These are phyloP conservation scores for Ilex asprella DNA, from an alignment of 257 asterid genomes.

Conservation along the genomic window DNA sequence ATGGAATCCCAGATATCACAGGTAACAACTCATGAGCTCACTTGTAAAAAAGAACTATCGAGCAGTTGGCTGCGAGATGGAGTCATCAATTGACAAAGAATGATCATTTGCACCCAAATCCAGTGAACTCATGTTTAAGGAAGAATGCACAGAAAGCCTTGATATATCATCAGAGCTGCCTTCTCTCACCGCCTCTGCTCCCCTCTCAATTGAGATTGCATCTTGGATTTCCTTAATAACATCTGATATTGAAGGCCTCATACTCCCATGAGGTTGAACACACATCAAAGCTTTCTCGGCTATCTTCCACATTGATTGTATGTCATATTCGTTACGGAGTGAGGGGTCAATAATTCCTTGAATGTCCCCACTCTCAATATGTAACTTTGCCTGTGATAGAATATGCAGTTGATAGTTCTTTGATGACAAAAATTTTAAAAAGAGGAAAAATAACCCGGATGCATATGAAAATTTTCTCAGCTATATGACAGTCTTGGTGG, in stretches of 20 bases:
- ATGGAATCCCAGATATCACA: constrained; percentile 2
- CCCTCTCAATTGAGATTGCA: constrained; percentile 68
- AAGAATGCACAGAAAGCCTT: constrained; percentile 71
- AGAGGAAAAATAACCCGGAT: background rate
- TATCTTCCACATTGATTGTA: constrained; percentile 98
- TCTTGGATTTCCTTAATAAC: constrained; percentile 92
- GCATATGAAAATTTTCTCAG: background rate
- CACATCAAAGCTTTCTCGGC: constrained; percentile 98
- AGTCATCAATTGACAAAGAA: constrained; percentile 69
- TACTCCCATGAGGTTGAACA: constrained; percentile 88
- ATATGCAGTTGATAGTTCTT: background rate
- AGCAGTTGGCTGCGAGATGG: constrained; percentile 68
- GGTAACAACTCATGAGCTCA: background rate
- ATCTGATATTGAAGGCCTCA: constrained; percentile 93
- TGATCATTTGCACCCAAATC: constrained; percentile 64
- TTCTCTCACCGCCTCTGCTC: constrained; percentile 55
- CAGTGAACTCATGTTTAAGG: constrained; percentile 51
- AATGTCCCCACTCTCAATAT: constrained; percentile 91
- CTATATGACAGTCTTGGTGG: too few species aligned
- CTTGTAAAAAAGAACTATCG: constrained; percentile 33
- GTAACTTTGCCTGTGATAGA: constrained; percentile 64
- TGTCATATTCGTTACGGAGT: constrained; percentile 53
- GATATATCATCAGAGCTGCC: constrained; percentile 85
- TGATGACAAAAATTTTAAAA: background rate
- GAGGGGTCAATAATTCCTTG: constrained; percentile 92